A percentile compares a stretch with the other conserved stretches of the same genome.
phyloP scores from a whole-genome alignment of 2,329 filamentous ascomycete species.

The Plenodomus biglobosus region DNA sequence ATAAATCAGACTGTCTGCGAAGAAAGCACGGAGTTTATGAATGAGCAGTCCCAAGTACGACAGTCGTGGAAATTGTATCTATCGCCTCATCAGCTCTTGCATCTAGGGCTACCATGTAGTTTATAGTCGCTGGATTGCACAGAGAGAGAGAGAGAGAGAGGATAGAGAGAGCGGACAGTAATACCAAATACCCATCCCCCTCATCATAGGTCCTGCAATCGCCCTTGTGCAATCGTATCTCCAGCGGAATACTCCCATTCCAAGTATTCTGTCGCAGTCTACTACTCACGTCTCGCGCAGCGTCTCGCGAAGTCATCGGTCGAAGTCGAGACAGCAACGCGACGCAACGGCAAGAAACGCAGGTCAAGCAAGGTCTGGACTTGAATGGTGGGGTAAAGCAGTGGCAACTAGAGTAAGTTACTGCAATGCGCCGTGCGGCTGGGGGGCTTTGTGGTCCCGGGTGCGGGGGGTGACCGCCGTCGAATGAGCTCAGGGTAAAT shows the following conservation, averaged over 20 bases:
- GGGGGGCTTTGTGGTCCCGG: too few species aligned
- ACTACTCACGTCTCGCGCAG: constrained; percentile 38
- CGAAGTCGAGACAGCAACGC: neutral
- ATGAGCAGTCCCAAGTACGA: constrained; percentile 70
- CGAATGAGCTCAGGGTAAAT: neutral
- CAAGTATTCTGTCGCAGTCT: constrained; percentile 56
- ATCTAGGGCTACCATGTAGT: constrained; percentile 1
- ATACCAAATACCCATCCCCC: constrained; percentile 62
- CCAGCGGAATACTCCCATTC: constrained; percentile 61
- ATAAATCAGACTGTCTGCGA: constrained; percentile 59
- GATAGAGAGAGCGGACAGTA: too few species aligned
- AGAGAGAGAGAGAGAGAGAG: too few species aligned
- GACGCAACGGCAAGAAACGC: too few species aligned
- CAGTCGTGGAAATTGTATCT: constrained; percentile 65
- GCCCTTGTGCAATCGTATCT: constrained; percentile 59
- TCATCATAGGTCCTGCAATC: constrained; percentile 64
- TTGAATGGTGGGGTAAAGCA: neutral
- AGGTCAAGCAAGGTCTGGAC: neutral
- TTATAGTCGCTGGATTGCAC: too few species aligned
- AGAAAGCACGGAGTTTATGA: constrained; percentile 64
- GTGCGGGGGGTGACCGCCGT: too few species aligned
- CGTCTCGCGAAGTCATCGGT: constrained; percentile 1
- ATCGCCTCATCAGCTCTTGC: constrained; percentile 4
- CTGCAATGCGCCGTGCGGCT: too few species aligned
- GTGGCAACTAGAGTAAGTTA: too few species aligned